phyloP scores from a whole-genome alignment of 1,284 basidiomycete species.

The Naganishia liquefaciens region DNA sequence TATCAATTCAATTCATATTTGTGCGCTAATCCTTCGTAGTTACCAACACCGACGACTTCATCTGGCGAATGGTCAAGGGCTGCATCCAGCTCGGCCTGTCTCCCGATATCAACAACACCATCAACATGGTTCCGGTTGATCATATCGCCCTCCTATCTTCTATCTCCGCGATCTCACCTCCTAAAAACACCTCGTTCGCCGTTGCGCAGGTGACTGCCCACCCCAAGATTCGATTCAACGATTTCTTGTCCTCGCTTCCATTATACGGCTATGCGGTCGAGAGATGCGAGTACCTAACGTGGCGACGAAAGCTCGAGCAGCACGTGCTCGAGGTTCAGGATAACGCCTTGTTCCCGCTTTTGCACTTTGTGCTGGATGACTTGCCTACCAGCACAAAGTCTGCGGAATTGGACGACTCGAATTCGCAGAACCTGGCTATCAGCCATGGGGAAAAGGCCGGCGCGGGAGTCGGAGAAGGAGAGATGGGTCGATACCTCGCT shows the following conservation, averaged over 20 bases:
- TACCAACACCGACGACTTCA: constrained; percentile 98
- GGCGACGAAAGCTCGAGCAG: constrained; percentile 89
- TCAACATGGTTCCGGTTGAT: constrained; percentile 98
- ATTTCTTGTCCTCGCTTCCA: constrained; percentile 72
- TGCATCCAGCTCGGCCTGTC: constrained; percentile 93
- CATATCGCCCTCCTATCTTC: constrained; percentile 85
- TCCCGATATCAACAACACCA: constrained; percentile 96
- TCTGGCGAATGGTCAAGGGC: constrained; percentile 97
- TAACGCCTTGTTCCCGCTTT: constrained; percentile 94
- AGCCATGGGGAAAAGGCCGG: constrained; percentile 58
- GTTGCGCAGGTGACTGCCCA: constrained; percentile 87
- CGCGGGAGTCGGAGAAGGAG: constrained; percentile 71
- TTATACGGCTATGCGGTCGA: constrained; percentile 79
- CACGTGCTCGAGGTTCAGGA: constrained; percentile 92
- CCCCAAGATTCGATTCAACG: constrained; percentile 87
- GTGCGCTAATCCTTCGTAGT: constrained; percentile 58
- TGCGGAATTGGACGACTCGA: constrained; percentile 84
- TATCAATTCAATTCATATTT: not conserved
- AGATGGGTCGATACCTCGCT: constrained; percentile 87
- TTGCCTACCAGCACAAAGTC: constrained; percentile 95
- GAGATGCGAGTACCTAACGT: constrained; percentile 84
- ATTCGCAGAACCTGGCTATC: constrained; percentile 69
- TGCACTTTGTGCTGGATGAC: constrained; percentile 97
- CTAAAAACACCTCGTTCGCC: constrained; percentile 54
- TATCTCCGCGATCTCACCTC: constrained; percentile 57